Evolutionary conservation across 2,329 filamentous ascomycete genomes (phyloP), one percentile per base, ranked within the genome.

Genomic region (Colletotrichum nymphaeae): DNA sequence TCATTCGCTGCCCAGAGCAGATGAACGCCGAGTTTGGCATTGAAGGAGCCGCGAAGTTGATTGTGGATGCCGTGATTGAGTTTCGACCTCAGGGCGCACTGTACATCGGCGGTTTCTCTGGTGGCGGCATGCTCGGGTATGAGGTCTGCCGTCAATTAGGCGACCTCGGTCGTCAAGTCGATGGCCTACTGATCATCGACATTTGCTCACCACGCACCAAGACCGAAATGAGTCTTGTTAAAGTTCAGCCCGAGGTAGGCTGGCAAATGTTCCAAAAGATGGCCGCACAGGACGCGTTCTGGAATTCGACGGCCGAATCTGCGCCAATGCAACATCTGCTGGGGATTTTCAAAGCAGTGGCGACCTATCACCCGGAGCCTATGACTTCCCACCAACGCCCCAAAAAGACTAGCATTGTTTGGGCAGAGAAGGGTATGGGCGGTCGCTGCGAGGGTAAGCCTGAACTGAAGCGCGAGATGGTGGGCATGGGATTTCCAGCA

Each of bases 61-160:
- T 68, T 16, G 65, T 62, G 5, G 57, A 68, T 14, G 57, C 65
- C 2, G 5, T 68, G 22, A 4, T 42, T 8, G 32, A 68, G 26
- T 28, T 22, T 14, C 64, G 26, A 16, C 64, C 64, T 2, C 57
- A 32, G 5, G 46, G 22, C 42, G 4, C 37, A 8, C 16, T 53
- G 5, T 19, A n/a, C 37, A 30, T 68, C 9, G 65, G 57, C 2
- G 65, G 65, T 11, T 68, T 68, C 46, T 68, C 65, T 16, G 65
- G 65, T 22, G 65, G 65, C 14, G 57, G 22, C 30, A 28, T 62
- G 57, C 19, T 68, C 16, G n/a, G 24, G 19, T 68, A 68, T 32
- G 65, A 68, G 16, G 32, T 68, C 3, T 68, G 57, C 5, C 65
- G 57, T 32, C 65, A 68, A 46, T 19, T 68, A 16, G 22, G n/a